phyloP scores from a whole-genome alignment of 192 early-diverging fungal species.

The Coemansia sp. region DNA sequence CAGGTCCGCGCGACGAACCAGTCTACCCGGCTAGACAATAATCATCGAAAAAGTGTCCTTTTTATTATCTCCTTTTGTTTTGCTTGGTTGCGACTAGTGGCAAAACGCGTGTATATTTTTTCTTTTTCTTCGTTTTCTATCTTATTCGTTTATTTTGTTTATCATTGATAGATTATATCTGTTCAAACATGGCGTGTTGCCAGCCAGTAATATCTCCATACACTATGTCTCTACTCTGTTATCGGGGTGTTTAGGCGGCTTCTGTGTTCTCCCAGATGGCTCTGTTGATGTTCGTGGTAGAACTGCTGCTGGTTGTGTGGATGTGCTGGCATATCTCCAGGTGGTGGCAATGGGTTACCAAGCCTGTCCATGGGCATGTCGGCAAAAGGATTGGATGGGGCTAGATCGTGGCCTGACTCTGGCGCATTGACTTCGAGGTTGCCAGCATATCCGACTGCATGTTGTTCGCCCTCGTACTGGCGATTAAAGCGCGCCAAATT shows the following conservation, averaged over 20 bases:
- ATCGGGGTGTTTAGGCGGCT: conserved; percentile 46
- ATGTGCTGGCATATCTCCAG: background rate
- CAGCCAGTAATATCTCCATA: no score
- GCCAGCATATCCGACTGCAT: background rate
- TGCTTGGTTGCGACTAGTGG: background rate
- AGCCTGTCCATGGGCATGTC: conserved; percentile 10
- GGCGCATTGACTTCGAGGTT: background rate
- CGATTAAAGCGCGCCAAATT: background rate
- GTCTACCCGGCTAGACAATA: conserved; percentile 8
- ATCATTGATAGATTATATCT: background rate
- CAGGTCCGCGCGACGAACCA: conserved; percentile 2
- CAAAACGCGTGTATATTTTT: background rate
- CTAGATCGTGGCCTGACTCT: background rate
- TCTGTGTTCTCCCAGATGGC: conserved; percentile 9
- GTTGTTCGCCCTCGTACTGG: background rate
- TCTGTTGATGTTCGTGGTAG: background rate
- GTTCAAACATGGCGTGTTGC: background rate
- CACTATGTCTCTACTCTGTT: conserved; percentile 12
- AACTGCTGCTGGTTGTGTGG: conserved; percentile 10
- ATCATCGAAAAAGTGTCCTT: background rate
- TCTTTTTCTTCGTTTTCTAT: background rate
- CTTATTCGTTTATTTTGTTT: background rate
- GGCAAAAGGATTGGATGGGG: conserved; percentile 2
- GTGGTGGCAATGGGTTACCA: background rate
- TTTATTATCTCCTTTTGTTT: background rate